Base-by-base conservation (phyloP, 2,329 filamentous ascomycete genomes). In the Plectosphaerella plurivora region DNA sequence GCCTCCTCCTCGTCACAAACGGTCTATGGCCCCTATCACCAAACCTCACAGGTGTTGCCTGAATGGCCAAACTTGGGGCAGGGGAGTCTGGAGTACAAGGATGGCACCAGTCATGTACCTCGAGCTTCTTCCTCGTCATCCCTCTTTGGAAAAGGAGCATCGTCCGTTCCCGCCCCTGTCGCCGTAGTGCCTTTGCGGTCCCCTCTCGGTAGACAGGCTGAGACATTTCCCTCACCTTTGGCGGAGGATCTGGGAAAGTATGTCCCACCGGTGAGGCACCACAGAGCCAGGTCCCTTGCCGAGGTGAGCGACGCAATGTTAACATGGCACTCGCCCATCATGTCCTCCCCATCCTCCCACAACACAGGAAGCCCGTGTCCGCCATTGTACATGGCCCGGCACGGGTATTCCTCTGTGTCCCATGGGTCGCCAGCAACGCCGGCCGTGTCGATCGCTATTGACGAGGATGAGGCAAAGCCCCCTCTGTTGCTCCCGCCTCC, bases 361-460 rank as follows among this genome's bases (percentile, higher is more conserved):
- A 42, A 37, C 7, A 47, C 44, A 9, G 35, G 44, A 5, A 57
- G 50, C 16, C 41, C 41, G n/a, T 44, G 16, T 37, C 48, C 54
- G 18, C 55, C 55, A 8, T 33, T 45, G 24, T 50, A 20, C 25
- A 49, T 28, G 18, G 52, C 64, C 39, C 65, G 65, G 42, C 60
- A 61, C 24, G 58, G 55, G 33, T 58, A 65, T 6, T 55, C 59
- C 4, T 57, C 60, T 24, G 52, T 59, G n/a, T 60, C 67, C 11
- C 60, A 61, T 8, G 68, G 57, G 22, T 69, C 63, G 35, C 75
- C 68, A 24, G 62, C 68, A 53, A 78, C 68, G 3, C 71, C 73
- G 15, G 68, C 67, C 2, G 68, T 72, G 8, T 70, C 72, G 3
- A 68, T 66, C 11, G 62, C 65, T 63, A 68, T 66, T 50, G 69